A percentile compares a stretch with the other conserved stretches of the same genome.
Evolutionary conservation across 2,329 filamentous ascomycete genomes (phyloP).

Genomic region (Blastomyces percursus): DNA sequence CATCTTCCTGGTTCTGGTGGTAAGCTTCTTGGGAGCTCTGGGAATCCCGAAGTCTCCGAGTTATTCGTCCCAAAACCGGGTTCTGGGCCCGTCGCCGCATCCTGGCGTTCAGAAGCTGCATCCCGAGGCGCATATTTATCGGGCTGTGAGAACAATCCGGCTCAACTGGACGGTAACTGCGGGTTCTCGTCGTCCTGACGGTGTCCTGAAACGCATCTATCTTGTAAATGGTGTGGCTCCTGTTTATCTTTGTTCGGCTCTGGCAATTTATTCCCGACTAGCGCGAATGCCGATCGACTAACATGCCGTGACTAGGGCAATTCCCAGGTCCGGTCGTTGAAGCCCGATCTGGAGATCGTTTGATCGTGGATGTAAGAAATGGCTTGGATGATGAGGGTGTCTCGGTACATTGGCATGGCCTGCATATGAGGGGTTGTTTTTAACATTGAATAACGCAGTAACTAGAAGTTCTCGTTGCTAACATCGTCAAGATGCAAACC

Average conservation of each 20-base stretch:
- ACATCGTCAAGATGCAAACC: conserved; percentile 15
- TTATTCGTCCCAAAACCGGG: not conserved
- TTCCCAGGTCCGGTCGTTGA: conserved; percentile 44
- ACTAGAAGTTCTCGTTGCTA: not conserved
- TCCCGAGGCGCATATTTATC: conserved; percentile 34
- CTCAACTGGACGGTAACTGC: conserved; percentile 35
- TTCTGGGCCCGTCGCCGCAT: not conserved
- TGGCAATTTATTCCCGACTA: not conserved
- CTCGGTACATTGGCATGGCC: conserved; percentile 40
- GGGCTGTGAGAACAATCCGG: conserved; percentile 25
- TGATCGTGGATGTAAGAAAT: conserved; percentile 37
- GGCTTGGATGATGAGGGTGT: conserved; percentile 29
- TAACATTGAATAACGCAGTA: not conserved
- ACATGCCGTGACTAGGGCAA: conserved; percentile 17
- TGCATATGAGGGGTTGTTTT: conserved; percentile 32
- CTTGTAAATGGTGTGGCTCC: conserved; percentile 38
- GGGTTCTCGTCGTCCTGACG: conserved; percentile 35
- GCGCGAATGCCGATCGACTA: not conserved
- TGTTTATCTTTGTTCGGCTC: not conserved
- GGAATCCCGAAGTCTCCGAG: not conserved
- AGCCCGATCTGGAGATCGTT: conserved; percentile 36
- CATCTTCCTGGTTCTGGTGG: not conserved
- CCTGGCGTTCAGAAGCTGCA: conserved; percentile 22
- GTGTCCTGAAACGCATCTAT: conserved; percentile 41
- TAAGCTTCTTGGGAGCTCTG: not conserved